Evolutionary conservation across 2,329 filamentous ascomycete genomes (phyloP).

Genomic region (Monosporascus ibericus): DNA sequence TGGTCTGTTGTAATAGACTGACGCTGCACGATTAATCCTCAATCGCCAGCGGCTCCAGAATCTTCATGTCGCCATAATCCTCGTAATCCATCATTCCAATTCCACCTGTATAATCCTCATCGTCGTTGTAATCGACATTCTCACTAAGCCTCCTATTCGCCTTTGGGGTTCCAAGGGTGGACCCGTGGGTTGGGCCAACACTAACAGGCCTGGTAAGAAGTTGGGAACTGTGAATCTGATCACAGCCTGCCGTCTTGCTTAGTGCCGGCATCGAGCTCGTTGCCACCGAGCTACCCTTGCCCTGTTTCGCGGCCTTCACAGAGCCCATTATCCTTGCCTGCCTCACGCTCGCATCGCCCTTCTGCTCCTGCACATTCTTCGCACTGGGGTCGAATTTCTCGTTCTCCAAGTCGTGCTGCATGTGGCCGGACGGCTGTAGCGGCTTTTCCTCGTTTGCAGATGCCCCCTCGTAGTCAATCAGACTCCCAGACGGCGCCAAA

Average conservation of each 20-base stretch:
- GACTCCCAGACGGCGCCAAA: conserved; percentile 23
- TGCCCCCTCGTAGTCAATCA: conserved; percentile 39
- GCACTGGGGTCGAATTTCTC: conserved; percentile 21
- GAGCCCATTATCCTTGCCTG: conserved; percentile 10
- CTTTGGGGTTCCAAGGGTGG: too few species aligned
- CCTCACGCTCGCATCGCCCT: conserved; percentile 13
- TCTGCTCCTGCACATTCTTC: conserved; percentile 19
- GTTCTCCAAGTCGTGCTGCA: conserved; percentile 12
- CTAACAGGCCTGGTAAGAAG: background rate
- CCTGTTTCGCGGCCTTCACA: conserved; percentile 3
- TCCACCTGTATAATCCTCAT: background rate
- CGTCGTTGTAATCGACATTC: conserved; percentile 19
- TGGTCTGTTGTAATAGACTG: too few species aligned
- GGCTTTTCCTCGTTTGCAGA: background rate
- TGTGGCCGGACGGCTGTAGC: conserved; percentile 12
- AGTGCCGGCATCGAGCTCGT: conserved; percentile 15
- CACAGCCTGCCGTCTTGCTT: conserved; percentile 12
- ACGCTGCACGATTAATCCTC: background rate
- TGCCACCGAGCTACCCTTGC: background rate
- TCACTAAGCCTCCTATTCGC: too few species aligned
- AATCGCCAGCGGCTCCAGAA: background rate
- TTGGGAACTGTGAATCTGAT: too few species aligned
- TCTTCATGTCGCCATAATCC: background rate
- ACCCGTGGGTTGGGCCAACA: background rate
- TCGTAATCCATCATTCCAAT: conserved; percentile 5